Percentiles rank a stretch among this genome's conserved stretches.
Conservation (phyloP, 306 rosid genomes). For the Prunus davidiana region DNA sequence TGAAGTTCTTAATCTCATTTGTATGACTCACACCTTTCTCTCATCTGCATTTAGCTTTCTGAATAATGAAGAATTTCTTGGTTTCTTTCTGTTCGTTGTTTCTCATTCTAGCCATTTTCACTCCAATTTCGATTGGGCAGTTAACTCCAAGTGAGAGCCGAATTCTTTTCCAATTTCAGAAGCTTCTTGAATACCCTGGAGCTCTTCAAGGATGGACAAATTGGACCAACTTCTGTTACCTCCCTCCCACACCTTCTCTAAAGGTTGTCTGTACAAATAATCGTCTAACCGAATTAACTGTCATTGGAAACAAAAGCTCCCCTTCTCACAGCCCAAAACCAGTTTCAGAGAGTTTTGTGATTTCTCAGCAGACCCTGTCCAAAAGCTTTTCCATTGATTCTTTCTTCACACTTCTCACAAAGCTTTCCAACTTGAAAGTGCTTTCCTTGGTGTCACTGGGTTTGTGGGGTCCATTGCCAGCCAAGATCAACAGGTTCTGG, state of each 20-base stretch:
- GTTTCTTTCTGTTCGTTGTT: slow-evolving; percentile 38
- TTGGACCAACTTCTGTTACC: slow-evolving; percentile 67
- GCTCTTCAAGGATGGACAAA: slow-evolving; percentile 64
- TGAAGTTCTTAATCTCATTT: no score
- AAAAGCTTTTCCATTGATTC: slow-evolving; percentile 62
- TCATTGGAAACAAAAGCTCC: slow-evolving; percentile 56
- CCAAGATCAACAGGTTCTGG: slow-evolving; percentile 51
- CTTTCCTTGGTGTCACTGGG: slow-evolving; percentile 70
- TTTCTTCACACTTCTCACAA: slow-evolving; percentile 62
- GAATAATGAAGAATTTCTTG: slow-evolving; percentile 54
- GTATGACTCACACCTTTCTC: no score
- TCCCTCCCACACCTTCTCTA: slow-evolving; percentile 59
- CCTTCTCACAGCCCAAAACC: slow-evolving; percentile 34
- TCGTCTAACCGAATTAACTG: slow-evolving; percentile 53
- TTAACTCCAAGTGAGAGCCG: slow-evolving; percentile 46
- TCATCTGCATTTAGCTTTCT: neutral
- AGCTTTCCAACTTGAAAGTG: slow-evolving; percentile 58
- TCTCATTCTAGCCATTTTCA: slow-evolving; percentile 36
- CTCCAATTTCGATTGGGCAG: slow-evolving; percentile 57
- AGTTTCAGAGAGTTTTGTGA: slow-evolving; percentile 5
- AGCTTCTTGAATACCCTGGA: slow-evolving; percentile 70
- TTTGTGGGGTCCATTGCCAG: slow-evolving; percentile 83
- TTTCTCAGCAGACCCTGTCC: slow-evolving; percentile 44
- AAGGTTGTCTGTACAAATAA: slow-evolving; percentile 53
- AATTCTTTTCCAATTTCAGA: slow-evolving; percentile 57